These are phyloP conservation scores for Tripidium arundinaceum DNA, from an alignment of 202 grass and related monocot genomes.

Conservation along the genomic window DNA sequence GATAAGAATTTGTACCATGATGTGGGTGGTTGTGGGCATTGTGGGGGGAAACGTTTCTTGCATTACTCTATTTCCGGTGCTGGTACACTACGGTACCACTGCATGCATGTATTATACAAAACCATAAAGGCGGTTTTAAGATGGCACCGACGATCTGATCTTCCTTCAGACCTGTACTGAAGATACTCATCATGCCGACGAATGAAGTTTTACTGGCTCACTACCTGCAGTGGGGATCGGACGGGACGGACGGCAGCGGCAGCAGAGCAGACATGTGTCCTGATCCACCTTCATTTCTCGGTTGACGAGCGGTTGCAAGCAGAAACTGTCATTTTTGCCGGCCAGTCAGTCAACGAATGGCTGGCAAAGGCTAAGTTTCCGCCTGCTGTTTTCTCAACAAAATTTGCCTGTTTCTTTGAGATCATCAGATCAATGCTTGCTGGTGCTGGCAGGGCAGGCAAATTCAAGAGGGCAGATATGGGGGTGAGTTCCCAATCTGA, in stretches of 20 bases:
- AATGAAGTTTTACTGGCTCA: background rate
- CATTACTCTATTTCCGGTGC: background rate
- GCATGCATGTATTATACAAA: background rate
- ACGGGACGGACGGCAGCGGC: background rate
- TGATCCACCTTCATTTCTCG: background rate
- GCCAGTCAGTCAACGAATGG: background rate
- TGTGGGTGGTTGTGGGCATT: background rate
- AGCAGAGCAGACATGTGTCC: background rate
- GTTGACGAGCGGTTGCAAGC: background rate
- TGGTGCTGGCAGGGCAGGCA: background rate
- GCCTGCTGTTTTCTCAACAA: background rate
- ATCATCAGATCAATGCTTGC: background rate
- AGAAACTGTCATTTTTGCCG: background rate
- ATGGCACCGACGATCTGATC: background rate
- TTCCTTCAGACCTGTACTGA: slow-evolving; percentile 18
- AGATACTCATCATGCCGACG: slow-evolving; percentile 2
- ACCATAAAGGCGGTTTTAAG: slow-evolving; percentile 8
- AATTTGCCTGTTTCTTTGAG: background rate
- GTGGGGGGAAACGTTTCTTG: background rate
- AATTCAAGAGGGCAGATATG: background rate
- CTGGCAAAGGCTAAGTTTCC: background rate
- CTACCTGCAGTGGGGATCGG: background rate
- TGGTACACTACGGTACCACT: background rate
- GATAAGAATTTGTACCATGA: background rate
- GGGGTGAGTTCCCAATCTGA: slow-evolving; percentile 1